Percentiles rank a stretch among this genome's conserved stretches.
Conservation (phyloP, 441 rosid genomes). For the Bruguiera hainesii region DNA sequence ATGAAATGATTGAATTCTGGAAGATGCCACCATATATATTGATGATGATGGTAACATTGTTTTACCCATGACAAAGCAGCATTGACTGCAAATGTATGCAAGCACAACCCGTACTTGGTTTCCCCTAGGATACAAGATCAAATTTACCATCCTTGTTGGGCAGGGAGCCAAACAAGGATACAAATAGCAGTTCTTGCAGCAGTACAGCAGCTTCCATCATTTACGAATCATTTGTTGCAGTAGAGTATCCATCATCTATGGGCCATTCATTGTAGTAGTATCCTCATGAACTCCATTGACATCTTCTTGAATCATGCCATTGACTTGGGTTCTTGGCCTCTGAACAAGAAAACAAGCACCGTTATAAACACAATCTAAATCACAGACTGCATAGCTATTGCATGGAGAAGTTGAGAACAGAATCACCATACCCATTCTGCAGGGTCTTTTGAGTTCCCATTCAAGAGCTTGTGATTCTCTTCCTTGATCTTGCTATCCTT, state of each 20-base stretch:
- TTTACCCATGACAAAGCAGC: slow-evolving; percentile 20
- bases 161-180: slow-evolving; percentile 15
- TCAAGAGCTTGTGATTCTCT: slow-evolving; percentile 93
- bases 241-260: slow-evolving; percentile 51
- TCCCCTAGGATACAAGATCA: slow-evolving; percentile 35
- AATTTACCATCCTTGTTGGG: slow-evolving; percentile 24
- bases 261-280: slow-evolving; percentile 69
- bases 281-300: slow-evolving; percentile 55
- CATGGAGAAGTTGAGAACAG: background rate
- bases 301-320: slow-evolving; percentile 79
- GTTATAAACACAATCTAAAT: background rate
- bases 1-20: slow-evolving; percentile 12
- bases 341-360: slow-evolving; percentile 25
- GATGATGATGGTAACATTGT: slow-evolving; percentile 18
- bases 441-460: slow-evolving; percentile 82
- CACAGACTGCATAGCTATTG: background rate
- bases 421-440: slow-evolving; percentile 66
- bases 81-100: slow-evolving; percentile 28
- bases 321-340: slow-evolving; percentile 82
- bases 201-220: slow-evolving; percentile 25
- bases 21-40: slow-evolving; percentile 24
- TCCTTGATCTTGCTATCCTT: slow-evolving; percentile 70
- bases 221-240: slow-evolving; percentile 76
- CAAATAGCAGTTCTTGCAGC: slow-evolving; percentile 18
- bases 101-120: slow-evolving; percentile 21